Percentiles rank a stretch among this genome's conserved stretches.
These are phyloP conservation scores for Heracleum sosnowskyi DNA, from an alignment of 129 eudicot genomes.

Conservation along the genomic window DNA sequence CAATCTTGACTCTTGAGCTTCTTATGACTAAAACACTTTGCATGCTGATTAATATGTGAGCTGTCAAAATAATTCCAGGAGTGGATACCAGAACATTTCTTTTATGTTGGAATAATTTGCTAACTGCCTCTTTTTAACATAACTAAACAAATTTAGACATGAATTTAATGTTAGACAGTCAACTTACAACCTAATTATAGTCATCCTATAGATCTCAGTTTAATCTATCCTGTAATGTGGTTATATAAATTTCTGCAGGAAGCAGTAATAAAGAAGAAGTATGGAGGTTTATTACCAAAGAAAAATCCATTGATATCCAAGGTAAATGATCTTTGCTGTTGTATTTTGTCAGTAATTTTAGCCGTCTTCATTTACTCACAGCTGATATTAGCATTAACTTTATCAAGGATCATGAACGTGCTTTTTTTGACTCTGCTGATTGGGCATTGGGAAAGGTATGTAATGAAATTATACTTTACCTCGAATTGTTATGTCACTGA, in stretches of 20 bases:
- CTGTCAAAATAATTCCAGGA: background rate
- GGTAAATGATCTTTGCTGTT: constrained; percentile 24
- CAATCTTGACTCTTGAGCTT: background rate
- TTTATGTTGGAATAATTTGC: background rate
- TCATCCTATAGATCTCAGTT: background rate
- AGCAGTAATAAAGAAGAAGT: constrained; percentile 75
- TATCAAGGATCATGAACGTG: constrained; percentile 78
- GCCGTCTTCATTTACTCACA: background rate
- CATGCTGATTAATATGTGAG: background rate
- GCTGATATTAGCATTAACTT: background rate
- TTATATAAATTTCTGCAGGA: constrained; percentile 34
- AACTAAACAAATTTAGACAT: background rate
- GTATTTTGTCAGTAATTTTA: background rate
- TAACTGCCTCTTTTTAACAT: background rate
- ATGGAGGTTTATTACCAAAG: constrained; percentile 79
- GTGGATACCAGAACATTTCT: background rate
- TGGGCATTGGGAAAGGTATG: constrained; percentile 95
- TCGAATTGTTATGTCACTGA: background rate
- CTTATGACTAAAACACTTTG: background rate
- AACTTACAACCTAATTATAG: background rate
- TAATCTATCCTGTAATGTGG: background rate
- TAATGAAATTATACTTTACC: background rate
- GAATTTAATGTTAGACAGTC: background rate
- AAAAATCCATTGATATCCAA: constrained; percentile 74
- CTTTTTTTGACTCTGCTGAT: constrained; percentile 93